phyloP scores from a whole-genome alignment of 1,139 yeast genomes.

The Taphrina populina region DNA sequence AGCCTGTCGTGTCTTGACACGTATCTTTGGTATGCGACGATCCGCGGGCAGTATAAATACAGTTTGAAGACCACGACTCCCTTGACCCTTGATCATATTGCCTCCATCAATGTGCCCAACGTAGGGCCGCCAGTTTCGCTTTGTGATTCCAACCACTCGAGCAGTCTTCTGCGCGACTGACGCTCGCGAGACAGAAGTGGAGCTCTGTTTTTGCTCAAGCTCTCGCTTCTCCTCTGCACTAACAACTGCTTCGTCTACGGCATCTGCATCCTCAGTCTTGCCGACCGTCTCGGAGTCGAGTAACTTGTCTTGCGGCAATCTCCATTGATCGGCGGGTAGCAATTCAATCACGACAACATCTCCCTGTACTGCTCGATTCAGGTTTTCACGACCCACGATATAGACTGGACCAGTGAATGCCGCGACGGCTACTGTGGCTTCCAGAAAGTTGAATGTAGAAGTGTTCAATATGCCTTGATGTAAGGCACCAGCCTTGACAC shows the following conservation, averaged over 20 bases:
- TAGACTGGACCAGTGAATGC: constrained; percentile 80
- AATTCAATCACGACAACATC: constrained; percentile 90
- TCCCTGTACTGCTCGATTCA: constrained; percentile 88
- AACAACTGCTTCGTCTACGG: constrained; percentile 48
- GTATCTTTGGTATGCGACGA: constrained; percentile 76
- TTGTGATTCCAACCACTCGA: constrained; percentile 77
- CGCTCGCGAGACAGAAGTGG: no score
- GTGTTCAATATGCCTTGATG: constrained; percentile 81
- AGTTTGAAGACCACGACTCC: constrained; percentile 57
- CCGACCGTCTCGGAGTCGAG: constrained; percentile 69
- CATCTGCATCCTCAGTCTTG: constrained; percentile 55
- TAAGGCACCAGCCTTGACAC: constrained; percentile 79
- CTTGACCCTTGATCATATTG: constrained; percentile 51
- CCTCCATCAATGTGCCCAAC: constrained; percentile 91
- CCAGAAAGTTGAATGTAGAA: constrained; percentile 82
- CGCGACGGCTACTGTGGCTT: constrained; percentile 74
- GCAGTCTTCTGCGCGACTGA: constrained; percentile 92
- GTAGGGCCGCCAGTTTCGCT: constrained; percentile 93
- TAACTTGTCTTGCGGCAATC: constrained; percentile 74
- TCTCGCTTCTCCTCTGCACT: constrained; percentile 69
- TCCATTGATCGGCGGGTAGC: constrained; percentile 84
- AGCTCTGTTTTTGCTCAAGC: no score
- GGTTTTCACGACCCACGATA: constrained; percentile 74
- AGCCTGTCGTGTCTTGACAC: constrained; percentile 85
- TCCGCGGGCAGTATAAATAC: constrained; percentile 90